Base-by-base conservation (phyloP, 441 rosid genomes). In the Raphanus hybrid region DNA sequence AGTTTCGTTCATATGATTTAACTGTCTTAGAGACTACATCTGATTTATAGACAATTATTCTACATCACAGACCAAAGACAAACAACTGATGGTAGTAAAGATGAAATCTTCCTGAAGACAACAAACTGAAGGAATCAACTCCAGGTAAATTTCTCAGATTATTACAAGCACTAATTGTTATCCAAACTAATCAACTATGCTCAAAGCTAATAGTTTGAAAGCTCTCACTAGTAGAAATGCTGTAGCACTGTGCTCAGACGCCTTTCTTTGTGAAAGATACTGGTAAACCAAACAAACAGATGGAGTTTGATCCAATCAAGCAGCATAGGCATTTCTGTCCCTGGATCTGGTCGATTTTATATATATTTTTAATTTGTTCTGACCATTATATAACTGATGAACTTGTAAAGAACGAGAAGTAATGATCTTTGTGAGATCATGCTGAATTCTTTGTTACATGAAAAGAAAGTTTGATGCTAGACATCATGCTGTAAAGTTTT, bases 241-340 rank as follows among this genome's bases (percentile, higher is more conserved):
- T 41, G 64, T 3, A 26, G 27, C 26, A 71, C 12, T 26, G n/a
- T 77, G 5, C 55, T 75, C 12, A 57, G 45, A 20, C 48, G 23
- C 34, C 68, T n/a, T 54, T 82, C 45, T 4, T n/a, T 58, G 55
- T 61, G 74, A 37, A 23, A 39, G 59, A 50, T 82, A 18, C 88
- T 90, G 96, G 83, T 14, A 57, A 26, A 35, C 43, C 72, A 65
- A 89, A 86, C 70, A 85, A 83, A 64, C 81, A 77, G 68, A 84
- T 86, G 88, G 91, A 84, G 77, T 96, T 96, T 82, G 98, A 96
- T 85, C 96, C 95, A 29, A 83, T 92, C 72, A 89, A 90, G 79
- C 99, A 93, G 85, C 98, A 92, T 80, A 85, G 97, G 67, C 93
- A 90, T 81, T 96, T 92, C 82, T 93, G 99, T 83, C 97, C 98